phyloP scores from a whole-genome alignment of 495 filamentous ascomycete genomes.

The Talaromyces wortmannii region DNA sequence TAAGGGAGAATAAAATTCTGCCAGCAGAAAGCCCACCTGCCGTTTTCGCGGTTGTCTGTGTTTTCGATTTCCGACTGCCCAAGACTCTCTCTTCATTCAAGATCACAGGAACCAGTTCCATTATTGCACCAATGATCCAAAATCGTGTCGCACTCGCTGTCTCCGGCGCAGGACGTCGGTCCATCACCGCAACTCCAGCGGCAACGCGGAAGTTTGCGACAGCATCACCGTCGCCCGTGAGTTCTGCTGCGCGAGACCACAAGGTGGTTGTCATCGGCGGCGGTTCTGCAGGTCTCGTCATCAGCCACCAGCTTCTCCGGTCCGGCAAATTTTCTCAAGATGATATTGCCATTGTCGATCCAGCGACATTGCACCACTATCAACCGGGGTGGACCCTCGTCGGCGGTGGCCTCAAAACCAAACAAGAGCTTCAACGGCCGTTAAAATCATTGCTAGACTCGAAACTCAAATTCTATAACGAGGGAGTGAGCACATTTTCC shows the following conservation, averaged over 20 bases:
- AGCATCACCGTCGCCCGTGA: conserved; percentile 21
- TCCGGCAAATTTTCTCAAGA: conserved; percentile 46
- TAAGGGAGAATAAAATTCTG: not conserved
- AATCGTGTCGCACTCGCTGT: not conserved
- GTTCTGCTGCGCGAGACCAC: conserved; percentile 35
- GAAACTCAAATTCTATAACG: conserved; percentile 56
- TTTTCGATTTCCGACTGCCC: not conserved
- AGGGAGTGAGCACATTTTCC: conserved; percentile 42
- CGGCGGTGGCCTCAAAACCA: conserved; percentile 55
- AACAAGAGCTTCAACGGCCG: conserved; percentile 45
- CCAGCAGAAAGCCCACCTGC: not conserved
- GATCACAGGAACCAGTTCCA: not conserved
- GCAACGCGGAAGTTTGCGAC: conserved; percentile 29
- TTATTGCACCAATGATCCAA: not conserved
- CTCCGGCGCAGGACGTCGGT: not conserved
- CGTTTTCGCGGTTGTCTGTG: not conserved
- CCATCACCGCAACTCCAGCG: not conserved
- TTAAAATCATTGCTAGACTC: conserved; percentile 46
- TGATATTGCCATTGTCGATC: conserved; percentile 63
- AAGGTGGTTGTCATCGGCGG: conserved; percentile 59
- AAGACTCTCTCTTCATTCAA: not conserved
- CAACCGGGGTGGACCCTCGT: conserved; percentile 69
- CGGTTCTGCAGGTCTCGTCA: conserved; percentile 53
- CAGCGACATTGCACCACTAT: conserved; percentile 59
- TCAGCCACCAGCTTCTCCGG: conserved; percentile 57